Conservation (phyloP, 2,329 filamentous ascomycete species). For the Phaeosphaeriaceae sp. region DNA sequence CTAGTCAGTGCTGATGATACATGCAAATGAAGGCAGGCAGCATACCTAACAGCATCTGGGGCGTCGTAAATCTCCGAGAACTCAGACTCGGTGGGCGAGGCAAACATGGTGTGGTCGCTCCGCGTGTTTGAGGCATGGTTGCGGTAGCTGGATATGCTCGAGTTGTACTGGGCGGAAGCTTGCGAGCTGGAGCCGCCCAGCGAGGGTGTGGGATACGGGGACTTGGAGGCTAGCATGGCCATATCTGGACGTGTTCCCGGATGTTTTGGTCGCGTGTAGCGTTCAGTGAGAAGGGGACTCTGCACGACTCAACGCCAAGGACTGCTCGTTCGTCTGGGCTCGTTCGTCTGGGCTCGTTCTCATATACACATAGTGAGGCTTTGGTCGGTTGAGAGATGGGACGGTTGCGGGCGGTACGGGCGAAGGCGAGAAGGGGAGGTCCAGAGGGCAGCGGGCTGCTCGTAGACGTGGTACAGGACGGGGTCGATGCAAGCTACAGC, state of each 20-base stretch:
- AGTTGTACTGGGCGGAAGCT: slow-evolving; percentile 44
- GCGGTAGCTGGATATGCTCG: slow-evolving; percentile 44
- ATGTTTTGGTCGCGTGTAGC: slow-evolving; percentile 4
- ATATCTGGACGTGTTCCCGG: slow-evolving; percentile 51
- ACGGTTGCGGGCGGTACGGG: slow-evolving; percentile 8
- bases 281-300: neutral
- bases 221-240: slow-evolving; percentile 81
- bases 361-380: slow-evolving; percentile 7
- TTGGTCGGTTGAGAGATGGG: slow-evolving; percentile 1
- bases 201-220: slow-evolving; percentile 67
- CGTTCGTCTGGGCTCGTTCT: neutral
- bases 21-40: neutral
- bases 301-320: slow-evolving; percentile 2
- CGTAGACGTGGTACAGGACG: slow-evolving; percentile 15
- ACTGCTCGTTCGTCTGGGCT: neutral
- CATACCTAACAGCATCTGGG: slow-evolving; percentile 64
- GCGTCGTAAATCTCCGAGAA: slow-evolving; percentile 81
- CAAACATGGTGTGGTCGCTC: slow-evolving; percentile 64
- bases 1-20: slow-evolving; percentile 19
- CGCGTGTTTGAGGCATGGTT: slow-evolving; percentile 40
- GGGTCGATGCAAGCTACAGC: slow-evolving; percentile 11
- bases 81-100: slow-evolving; percentile 89
- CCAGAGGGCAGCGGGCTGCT: slow-evolving; percentile 4
- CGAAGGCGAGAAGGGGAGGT: neutral
- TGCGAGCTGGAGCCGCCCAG: slow-evolving; percentile 48